Evolutionary conservation across 2,329 filamentous ascomycete species (phyloP).

Genomic region (Fusarium sp.): DNA sequence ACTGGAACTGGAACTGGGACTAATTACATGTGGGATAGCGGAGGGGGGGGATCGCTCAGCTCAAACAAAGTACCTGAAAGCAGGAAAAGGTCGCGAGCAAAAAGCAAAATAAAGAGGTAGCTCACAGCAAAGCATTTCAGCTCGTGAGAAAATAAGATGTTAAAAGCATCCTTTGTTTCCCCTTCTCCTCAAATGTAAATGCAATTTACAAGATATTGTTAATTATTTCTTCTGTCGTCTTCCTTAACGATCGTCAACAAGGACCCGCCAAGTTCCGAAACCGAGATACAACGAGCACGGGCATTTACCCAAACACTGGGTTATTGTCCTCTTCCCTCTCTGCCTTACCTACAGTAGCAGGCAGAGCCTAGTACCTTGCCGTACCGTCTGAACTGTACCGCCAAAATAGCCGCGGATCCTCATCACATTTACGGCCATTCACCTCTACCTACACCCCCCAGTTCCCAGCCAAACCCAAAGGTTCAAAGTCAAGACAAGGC

Average conservation of each 20-base stretch:
- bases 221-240: background rate
- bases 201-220: background rate
- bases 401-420: constrained; percentile 44
- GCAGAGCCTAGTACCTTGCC: background rate
- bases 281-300: constrained; percentile 29
- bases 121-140: background rate
- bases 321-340: background rate
- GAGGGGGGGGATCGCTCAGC: background rate
- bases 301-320: constrained; percentile 3
- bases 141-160: constrained; percentile 9
- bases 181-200: background rate
- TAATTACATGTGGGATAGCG: background rate
- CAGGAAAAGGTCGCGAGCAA: background rate
- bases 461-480: no score
- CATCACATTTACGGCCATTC: constrained; percentile 33
- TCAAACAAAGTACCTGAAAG: background rate
- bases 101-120: constrained; percentile 13
- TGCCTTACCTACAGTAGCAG: background rate
- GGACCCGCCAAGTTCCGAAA: constrained; percentile 35
- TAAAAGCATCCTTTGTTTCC: constrained; percentile 20
- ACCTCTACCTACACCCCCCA: constrained; percentile 11
- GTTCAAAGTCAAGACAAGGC: constrained; percentile 15
- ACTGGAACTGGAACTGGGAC: background rate
- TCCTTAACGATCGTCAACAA: constrained; percentile 33
- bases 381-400: constrained; percentile 9